phyloP scores from a whole-genome alignment of 2,329 filamentous ascomycete genomes.

The Penicillium sp. region DNA sequence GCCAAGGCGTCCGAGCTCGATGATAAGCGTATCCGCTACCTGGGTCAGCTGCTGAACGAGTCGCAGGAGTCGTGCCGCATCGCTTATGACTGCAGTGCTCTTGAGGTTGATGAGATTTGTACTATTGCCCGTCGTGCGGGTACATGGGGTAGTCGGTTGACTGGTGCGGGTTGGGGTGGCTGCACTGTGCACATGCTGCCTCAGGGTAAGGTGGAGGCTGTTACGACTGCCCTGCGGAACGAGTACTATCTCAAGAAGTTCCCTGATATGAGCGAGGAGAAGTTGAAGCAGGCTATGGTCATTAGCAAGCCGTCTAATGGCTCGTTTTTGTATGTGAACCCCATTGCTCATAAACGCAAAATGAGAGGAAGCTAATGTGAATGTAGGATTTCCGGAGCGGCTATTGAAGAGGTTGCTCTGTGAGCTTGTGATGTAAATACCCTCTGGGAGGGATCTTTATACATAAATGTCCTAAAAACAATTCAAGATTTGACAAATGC shows the following conservation, averaged over 20 bases:
- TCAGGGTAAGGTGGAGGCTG: conserved; percentile 74
- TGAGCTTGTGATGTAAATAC: conserved; percentile 20
- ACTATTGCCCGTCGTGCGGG: conserved; percentile 75
- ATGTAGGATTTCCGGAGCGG: conserved; percentile 42
- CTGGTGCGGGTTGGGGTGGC: conserved; percentile 94
- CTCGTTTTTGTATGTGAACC: conserved; percentile 46
- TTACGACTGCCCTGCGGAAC: conserved; percentile 75
- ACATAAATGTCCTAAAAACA: conserved; percentile 2
- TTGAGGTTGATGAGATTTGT: conserved; percentile 90
- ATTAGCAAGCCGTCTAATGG: conserved; percentile 73
- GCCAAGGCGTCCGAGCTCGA: conserved; percentile 57
- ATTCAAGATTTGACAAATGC: not conserved
- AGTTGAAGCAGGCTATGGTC: conserved; percentile 77
- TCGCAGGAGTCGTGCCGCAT: conserved; percentile 88
- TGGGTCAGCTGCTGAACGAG: conserved; percentile 84
- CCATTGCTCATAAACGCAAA: not conserved
- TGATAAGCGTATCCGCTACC: conserved; percentile 68
- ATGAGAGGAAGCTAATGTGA: conserved; percentile 19
- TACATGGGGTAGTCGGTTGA: conserved; percentile 81
- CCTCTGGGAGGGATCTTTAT: not conserved
- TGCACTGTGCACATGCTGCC: conserved; percentile 94
- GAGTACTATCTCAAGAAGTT: conserved; percentile 81
- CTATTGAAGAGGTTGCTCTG: conserved; percentile 40
- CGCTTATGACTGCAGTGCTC: conserved; percentile 87
- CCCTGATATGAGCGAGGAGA: conserved; percentile 70